Base-by-base conservation (phyloP, 257 asterid genomes). In the Nyctanthes arbortristis region DNA sequence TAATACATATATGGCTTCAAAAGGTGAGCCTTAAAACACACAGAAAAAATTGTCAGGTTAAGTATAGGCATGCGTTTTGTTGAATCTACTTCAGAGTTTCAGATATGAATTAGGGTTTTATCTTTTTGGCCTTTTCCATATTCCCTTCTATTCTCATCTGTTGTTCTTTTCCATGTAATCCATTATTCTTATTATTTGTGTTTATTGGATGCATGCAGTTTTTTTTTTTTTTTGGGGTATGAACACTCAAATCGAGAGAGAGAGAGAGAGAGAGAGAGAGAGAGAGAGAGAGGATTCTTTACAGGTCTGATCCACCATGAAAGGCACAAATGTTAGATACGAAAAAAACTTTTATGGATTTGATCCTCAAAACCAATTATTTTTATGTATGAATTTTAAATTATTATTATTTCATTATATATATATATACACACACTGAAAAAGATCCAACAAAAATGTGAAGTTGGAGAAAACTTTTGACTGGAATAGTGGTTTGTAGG, bases 31-130 rank as follows among this genome's bases (percentile, higher is more conserved):
- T n/a, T 71, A 61, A 9, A 32, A 63, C 20, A 69, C 34, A 47
- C 25, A 66, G 58, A 7, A 28, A 25, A n/a, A 13, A 36, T n/a
- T 72, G 88, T 80, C 83, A 77, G 88, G 80, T 73, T 77, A 52
- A 71, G n/a, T n/a, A 58, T 70, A 65, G 72, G 89, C 87, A 84
- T 76, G 90, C 90, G 85, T 58, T 80, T 68, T 69, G 63, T 65
- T 84, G 66, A 78, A 75, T 67, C 57, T 54, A 73, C 61, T 47
- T 70, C 75, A 73, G 35, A 40, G 18, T 22, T 40, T 67, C 64
- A 70, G 74, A 72, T 70, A 77, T 49, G 76, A 76, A 49, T 29
- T 72, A 67, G 75, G 79, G 73, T 74, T 68, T 31, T 74, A 64
- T 63, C 77, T 76, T 37, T 77, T 84, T 82, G 89, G 77, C 84